A percentile compares a stretch with the other conserved stretches of the same genome.
These are phyloP conservation scores for Ophiostoma sp. DNA, from an alignment of 2,329 filamentous ascomycete genomes.

Conservation along the genomic window DNA sequence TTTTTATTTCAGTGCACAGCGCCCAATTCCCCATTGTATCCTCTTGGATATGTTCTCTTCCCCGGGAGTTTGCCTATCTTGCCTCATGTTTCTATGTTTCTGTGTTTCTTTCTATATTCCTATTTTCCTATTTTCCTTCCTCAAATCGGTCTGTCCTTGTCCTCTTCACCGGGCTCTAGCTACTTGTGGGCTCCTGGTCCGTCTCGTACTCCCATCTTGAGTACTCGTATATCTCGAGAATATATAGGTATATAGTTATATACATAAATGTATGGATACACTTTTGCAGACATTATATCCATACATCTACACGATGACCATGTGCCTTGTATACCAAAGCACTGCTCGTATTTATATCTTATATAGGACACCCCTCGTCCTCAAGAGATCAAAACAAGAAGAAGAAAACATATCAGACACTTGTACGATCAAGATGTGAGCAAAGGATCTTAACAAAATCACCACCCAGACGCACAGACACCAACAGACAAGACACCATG, in stretches of 20 bases:
- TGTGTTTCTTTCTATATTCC: too few relatives aligned
- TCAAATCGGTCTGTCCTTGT: neutral
- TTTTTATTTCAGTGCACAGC: neutral
- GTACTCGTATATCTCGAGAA: neutral
- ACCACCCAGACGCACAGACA: neutral
- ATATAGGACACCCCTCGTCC: neutral
- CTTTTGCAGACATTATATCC: neutral
- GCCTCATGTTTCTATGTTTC: neutral
- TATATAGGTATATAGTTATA: neutral
- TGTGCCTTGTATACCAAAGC: conserved; percentile 4
- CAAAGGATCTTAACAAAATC: neutral
- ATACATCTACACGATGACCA: neutral
- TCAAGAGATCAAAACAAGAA: neutral
- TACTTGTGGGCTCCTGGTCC: neutral
- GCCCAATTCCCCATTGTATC: neutral
- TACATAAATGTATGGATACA: neutral
- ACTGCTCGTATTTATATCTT: conserved; percentile 1
- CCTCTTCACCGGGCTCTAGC: neutral
- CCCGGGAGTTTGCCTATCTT: conserved; percentile 2
- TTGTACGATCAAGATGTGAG: neutral
- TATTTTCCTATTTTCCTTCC: neutral
- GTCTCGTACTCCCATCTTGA: neutral
- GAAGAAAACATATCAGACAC: neutral
- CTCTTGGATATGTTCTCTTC: neutral
- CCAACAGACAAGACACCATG: neutral